Conservation (phyloP, 257 asterid genomes). For the Solanum chiquidenum region DNA sequence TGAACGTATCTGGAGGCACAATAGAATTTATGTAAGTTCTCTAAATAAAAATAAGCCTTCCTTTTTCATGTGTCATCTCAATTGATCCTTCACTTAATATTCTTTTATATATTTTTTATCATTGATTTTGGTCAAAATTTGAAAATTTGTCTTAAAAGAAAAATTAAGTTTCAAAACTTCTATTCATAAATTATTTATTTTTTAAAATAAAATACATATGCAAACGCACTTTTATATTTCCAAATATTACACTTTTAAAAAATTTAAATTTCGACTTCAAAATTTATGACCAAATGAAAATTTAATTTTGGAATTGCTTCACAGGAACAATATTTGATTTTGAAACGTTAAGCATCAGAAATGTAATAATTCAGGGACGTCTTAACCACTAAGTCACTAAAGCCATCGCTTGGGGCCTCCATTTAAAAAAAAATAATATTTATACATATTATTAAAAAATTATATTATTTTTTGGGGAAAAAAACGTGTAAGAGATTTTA, state of each 20-base stretch:
- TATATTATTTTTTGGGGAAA: too few species aligned
- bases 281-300: not conserved
- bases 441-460: too few species aligned
- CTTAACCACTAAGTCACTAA: too few species aligned
- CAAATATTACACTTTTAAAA: too few species aligned
- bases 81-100: not conserved
- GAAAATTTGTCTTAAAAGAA: too few species aligned
- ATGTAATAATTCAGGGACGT: not conserved
- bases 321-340: not conserved
- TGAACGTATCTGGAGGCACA: too few species aligned
- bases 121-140: not conserved
- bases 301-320: not conserved
- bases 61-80: not conserved
- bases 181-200: not conserved
- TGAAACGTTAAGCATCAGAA: not conserved
- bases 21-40: too few species aligned
- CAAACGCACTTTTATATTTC: not conserved
- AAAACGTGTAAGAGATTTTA: too few species aligned
- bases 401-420: too few species aligned
- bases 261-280: too few species aligned
- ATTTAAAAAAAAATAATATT: too few species aligned
- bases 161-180: not conserved
- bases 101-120: not conserved
- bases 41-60: not conserved
- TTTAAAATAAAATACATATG: too few species aligned